Percentiles rank a stretch among this genome's conserved stretches.
Evolutionary conservation across 768 basidiomycete genomes (phyloP).

Genomic region (Lentinus tigrinus): DNA sequence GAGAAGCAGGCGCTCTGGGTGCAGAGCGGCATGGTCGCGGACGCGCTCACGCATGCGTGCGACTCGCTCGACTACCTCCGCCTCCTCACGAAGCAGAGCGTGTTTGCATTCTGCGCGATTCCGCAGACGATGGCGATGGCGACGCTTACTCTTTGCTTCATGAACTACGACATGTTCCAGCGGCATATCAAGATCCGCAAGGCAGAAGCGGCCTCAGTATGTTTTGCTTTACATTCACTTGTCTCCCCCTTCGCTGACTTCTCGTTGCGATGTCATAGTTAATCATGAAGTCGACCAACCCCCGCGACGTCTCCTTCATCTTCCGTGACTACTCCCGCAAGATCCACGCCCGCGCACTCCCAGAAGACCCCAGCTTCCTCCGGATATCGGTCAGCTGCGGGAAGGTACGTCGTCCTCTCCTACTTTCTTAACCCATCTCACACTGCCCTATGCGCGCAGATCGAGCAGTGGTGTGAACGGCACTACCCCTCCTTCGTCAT

Average conservation of each 20-base stretch:
- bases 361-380: conserved; percentile 86
- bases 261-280: conserved; percentile 48
- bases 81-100: conserved; percentile 83
- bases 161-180: conserved; percentile 85
- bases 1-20: conserved; percentile 72
- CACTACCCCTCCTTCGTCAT: conserved; percentile 90
- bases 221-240: conserved; percentile 24
- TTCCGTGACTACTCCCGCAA: conserved; percentile 80
- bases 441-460: conserved; percentile 40
- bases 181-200: conserved; percentile 94
- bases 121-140: conserved; percentile 96
- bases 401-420: conserved; percentile 50
- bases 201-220: conserved; percentile 79
- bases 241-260: background rate
- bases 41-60: conserved; percentile 79
- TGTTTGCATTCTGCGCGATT: conserved; percentile 96
- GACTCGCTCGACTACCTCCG: conserved; percentile 90
- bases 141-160: conserved; percentile 88
- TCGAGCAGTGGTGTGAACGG: conserved; percentile 93
- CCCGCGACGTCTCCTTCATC: conserved; percentile 84
- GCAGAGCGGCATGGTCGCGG: conserved; percentile 85
- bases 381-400: conserved; percentile 80
- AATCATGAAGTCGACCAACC: conserved; percentile 90
- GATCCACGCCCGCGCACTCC: conserved; percentile 79
- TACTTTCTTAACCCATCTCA: background rate